Conservation (phyloP, 805 yeast species). For the Candida ascalaphidarum region DNA sequence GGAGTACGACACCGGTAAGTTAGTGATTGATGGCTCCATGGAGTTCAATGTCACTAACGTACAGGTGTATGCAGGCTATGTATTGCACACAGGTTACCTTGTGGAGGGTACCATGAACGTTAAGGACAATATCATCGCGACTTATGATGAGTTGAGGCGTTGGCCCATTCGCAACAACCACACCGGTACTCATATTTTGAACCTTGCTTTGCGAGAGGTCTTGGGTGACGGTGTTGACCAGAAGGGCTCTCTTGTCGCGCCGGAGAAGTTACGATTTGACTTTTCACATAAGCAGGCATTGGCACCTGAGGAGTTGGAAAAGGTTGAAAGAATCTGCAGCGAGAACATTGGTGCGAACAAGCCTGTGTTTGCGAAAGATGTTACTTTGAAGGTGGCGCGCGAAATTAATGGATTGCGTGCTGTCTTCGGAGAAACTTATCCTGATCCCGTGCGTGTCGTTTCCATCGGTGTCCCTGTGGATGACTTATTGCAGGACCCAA, state of each 20-base stretch:
- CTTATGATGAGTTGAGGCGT: conserved; percentile 88
- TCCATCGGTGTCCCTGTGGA: conserved; percentile 90
- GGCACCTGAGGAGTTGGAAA: conserved; percentile 56
- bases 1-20: conserved; percentile 89
- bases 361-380: conserved; percentile 76
- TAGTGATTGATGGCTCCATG: conserved; percentile 78
- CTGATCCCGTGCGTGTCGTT: conserved; percentile 98
- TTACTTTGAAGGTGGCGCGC: conserved; percentile 63
- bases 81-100: conserved; percentile 85
- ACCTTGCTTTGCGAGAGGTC: conserved; percentile 78
- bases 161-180: conserved; percentile 96
- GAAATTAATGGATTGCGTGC: conserved; percentile 85
- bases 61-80: conserved; percentile 89
- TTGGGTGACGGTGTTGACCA: conserved; percentile 88
- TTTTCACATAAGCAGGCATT: conserved; percentile 89
- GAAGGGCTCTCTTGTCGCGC: conserved; percentile 93
- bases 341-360: conserved; percentile 62
- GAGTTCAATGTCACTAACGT: conserved; percentile 90
- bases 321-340: conserved; percentile 71
- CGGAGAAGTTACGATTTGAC: conserved; percentile 93
- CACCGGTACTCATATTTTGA: conserved; percentile 94
- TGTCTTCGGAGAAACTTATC: conserved; percentile 97
- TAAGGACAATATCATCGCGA: conserved; percentile 69
- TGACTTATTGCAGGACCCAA: conserved; percentile 65
- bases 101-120: conserved; percentile 68